phyloP scores from a whole-genome alignment of 345 rosid genomes.

The Citrus cavaleriei region DNA sequence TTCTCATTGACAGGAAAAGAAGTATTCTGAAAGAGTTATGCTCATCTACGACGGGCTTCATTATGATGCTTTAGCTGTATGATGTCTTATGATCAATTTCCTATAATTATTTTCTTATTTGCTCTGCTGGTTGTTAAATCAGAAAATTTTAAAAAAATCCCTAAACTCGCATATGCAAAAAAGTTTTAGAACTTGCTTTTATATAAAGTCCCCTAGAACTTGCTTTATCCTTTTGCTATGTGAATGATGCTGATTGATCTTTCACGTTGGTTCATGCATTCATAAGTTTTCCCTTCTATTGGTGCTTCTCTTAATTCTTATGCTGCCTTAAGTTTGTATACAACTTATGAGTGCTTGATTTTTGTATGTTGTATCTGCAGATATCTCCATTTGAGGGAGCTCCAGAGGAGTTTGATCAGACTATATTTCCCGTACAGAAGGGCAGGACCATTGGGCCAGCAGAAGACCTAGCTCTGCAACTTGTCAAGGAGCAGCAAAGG shows the following conservation, averaged over 20 bases:
- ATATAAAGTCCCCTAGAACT: background rate
- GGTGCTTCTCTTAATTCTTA: background rate
- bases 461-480: constrained; percentile 53
- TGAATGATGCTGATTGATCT: background rate
- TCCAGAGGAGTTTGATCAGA: constrained; percentile 88
- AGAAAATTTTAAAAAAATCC: background rate
- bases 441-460: constrained; percentile 60
- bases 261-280: background rate
- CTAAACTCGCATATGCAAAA: background rate
- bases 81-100: constrained; percentile 20
- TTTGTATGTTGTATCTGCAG: constrained; percentile 24
- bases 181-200: background rate
- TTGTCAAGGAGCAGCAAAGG: constrained; percentile 84
- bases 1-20: constrained; percentile 49
- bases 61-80: constrained; percentile 92
- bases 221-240: no score
- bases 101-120: background rate
- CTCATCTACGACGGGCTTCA: constrained; percentile 94
- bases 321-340: background rate
- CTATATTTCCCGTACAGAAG: constrained; percentile 58
- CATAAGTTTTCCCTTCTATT: background rate
- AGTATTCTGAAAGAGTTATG: constrained; percentile 75
- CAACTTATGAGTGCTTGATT: constrained; percentile 2
- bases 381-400: constrained; percentile 81
- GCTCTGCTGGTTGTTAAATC: background rate